phyloP scores from a whole-genome alignment of 345 rosid species.

The Lepidium sativum region DNA sequence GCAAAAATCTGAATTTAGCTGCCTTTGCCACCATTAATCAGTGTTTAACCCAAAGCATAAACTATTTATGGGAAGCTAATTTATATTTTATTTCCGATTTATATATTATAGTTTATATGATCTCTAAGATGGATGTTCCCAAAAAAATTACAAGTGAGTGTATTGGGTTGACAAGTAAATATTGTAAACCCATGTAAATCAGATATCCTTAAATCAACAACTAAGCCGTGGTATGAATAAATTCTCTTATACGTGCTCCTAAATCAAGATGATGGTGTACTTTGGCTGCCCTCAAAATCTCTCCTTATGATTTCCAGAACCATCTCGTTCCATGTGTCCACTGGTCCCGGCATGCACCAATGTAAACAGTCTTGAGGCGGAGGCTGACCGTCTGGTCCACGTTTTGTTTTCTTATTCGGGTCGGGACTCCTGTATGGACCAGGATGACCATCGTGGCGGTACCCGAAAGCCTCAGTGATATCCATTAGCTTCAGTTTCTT shows the following conservation, averaged over 20 bases:
- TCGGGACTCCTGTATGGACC: slow-evolving; percentile 82
- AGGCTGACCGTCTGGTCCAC: slow-evolving; percentile 74
- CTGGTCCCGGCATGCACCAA: slow-evolving; percentile 99
- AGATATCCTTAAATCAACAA: neutral
- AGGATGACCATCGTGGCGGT: slow-evolving; percentile 92
- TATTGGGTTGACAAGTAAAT: slow-evolving; percentile 1
- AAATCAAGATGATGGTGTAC: slow-evolving; percentile 7
- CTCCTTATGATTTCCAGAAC: slow-evolving; percentile 69
- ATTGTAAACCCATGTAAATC: neutral
- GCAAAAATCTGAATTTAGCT: too few species aligned
- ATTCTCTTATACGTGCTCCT: neutral
- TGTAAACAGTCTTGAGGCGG: slow-evolving; percentile 94
- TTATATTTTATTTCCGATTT: too few species aligned
- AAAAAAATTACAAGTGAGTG: neutral
- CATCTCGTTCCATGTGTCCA: slow-evolving; percentile 87
- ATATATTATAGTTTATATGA: too few species aligned
- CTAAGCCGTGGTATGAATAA: slow-evolving; percentile 15
- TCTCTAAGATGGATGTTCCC: too few species aligned
- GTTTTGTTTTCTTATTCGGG: slow-evolving; percentile 73
- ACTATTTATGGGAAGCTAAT: too few species aligned
- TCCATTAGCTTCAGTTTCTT: slow-evolving; percentile 65
- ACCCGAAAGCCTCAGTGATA: slow-evolving; percentile 62
- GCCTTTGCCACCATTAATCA: too few species aligned
- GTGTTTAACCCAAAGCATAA: too few species aligned
- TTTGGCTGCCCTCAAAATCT: slow-evolving; percentile 40